These are phyloP conservation scores for Silybum marianum DNA, from an alignment of 129 eudicot genomes.

Conservation along the genomic window DNA sequence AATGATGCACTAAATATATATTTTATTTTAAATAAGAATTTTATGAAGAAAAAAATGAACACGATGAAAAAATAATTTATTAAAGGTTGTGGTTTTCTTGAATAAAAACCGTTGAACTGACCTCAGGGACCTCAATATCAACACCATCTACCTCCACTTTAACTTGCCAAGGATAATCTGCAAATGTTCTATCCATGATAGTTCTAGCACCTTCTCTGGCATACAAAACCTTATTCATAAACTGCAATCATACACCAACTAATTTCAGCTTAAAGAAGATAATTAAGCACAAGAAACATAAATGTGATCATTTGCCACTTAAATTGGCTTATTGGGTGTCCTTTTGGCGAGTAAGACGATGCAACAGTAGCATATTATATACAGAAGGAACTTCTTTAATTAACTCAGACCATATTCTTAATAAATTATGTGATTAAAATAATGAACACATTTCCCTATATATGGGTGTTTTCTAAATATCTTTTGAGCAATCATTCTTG, in stretches of 20 bases:
- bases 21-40: neutral
- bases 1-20: neutral
- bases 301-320: neutral
- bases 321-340: neutral
- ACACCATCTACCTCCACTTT: conserved; percentile 94
- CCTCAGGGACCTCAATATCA: conserved; percentile 99
- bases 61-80: neutral
- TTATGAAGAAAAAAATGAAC: neutral
- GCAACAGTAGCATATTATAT: neutral
- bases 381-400: neutral
- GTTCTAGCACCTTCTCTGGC: conserved; percentile 99
- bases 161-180: conserved; percentile 95
- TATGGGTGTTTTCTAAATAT: neutral
- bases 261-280: conserved; percentile 23
- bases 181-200: conserved; percentile 96
- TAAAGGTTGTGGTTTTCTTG: neutral
- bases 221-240: conserved; percentile 95
- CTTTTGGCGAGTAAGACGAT: neutral
- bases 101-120: conserved; percentile 24
- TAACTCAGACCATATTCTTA: neutral
- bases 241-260: conserved; percentile 52
- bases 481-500: neutral
- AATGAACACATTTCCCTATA: neutral
- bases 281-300: neutral
- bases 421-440: neutral